These are phyloP conservation scores for Liquidambar formosana DNA, from an alignment of 164 flowering plant genomes.

Conservation along the genomic window DNA sequence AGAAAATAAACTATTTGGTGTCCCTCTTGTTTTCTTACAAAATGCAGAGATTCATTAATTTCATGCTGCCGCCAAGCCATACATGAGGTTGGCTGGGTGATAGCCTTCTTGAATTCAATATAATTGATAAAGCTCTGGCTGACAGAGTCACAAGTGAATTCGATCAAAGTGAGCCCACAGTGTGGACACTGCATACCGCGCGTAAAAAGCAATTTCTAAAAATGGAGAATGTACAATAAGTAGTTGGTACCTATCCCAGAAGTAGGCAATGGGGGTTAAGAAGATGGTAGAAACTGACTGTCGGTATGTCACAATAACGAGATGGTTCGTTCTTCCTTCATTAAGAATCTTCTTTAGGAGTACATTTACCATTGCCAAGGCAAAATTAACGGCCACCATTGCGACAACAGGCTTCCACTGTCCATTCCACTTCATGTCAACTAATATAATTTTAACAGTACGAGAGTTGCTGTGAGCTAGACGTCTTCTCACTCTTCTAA, in stretches of 20 bases:
- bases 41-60: no score
- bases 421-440: conserved; percentile 21
- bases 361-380: conserved; percentile 44
- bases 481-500: background rate
- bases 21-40: no score
- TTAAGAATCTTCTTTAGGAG: conserved; percentile 52
- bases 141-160: no score
- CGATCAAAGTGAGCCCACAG: no score
- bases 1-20: conserved; percentile 1
- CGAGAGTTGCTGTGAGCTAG: background rate
- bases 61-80: no score
- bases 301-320: conserved; percentile 49
- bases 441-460: no score
- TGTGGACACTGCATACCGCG: no score
- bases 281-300: conserved; percentile 35
- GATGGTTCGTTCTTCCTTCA: conserved; percentile 35
- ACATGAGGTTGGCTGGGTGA: no score
- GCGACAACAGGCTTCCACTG: conserved; percentile 44
- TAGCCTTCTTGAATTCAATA: no score
- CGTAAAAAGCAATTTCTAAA: no score
- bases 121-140: no score
- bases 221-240: no score
- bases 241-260: conserved; percentile 49
- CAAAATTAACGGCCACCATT: conserved; percentile 51
- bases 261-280: conserved; percentile 59